Evolutionary conservation across 1,284 basidiomycete species (phyloP), one percentile per base, ranked within the genome.

Genomic region (Chalciporus sp.): DNA sequence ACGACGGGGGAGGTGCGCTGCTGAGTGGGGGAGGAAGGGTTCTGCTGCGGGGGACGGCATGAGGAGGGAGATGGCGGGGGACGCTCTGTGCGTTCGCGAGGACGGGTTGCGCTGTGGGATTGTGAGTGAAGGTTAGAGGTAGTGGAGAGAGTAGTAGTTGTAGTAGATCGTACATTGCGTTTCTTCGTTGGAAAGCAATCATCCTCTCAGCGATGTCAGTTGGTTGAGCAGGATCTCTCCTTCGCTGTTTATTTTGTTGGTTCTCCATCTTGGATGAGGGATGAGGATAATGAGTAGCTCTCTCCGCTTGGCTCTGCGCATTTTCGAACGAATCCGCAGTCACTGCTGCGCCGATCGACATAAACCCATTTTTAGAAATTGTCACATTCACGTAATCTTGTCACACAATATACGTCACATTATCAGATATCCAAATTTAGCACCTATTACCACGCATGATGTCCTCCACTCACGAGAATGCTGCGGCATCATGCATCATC

Each of bases 141-240:
- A 52, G 42, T 29, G 8, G 9, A n/a, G 46, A 45, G 39, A 42
- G 17, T 37, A 6, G n/a, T n/a, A n/a, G n/a, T n/a, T n/a, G n/a
- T n/a, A 77, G 23, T 3, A 23, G 23, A 23, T 6, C 81, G 49
- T 56, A 89, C 88, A 72, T 74, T 47, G 86, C 86, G 46, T 81
- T 83, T 59, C 76, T 80, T 46, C 88, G 77, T 63, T 84, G 81
- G n/a, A 86, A 69, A 6, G 84, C 84, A 55, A 84, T 77, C 39
- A 91, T 74, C 58, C 77, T 80, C 66, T 88, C 82, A 53, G 84
- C 86, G 40, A 92, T 67, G 70, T 90, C 86, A 0, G 85, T 85
- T 3, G 82, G 77, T 47, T 81, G 76, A 7, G 76, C 67, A 0
- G 68, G 50, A 59, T 78, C 74, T 40, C 71, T 72, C 52, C 70